phyloP scores from a whole-genome alignment of 2,329 filamentous ascomycete species.

The Curvularia eragrostidis region DNA sequence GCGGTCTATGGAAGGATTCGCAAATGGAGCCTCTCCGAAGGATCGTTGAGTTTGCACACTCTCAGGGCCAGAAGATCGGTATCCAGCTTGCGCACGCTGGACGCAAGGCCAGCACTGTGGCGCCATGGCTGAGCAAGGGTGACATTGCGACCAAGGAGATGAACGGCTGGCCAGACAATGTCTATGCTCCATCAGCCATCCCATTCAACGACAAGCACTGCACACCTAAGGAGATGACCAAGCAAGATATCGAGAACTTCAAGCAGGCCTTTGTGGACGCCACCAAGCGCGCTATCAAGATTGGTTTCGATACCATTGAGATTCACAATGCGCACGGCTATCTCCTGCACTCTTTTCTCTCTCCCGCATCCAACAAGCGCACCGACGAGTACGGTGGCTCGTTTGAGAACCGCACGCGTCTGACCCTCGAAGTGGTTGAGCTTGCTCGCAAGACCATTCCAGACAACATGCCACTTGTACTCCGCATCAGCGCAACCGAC shows the following conservation, averaged over 20 bases:
- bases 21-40: conserved; percentile 76
- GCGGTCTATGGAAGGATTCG: conserved; percentile 82
- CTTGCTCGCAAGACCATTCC: conserved; percentile 68
- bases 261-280: conserved; percentile 69
- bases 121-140: conserved; percentile 67
- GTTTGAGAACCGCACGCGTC: conserved; percentile 73
- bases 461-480: conserved; percentile 71
- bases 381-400: conserved; percentile 72
- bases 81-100: conserved; percentile 86
- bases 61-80: conserved; percentile 75
- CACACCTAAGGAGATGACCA: conserved; percentile 70
- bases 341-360: conserved; percentile 73
- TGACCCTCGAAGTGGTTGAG: conserved; percentile 72
- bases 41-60: conserved; percentile 80
- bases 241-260: conserved; percentile 70
- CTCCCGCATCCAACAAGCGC: conserved; percentile 72
- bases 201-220: conserved; percentile 68
- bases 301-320: conserved; percentile 80
- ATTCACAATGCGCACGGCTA: conserved; percentile 84
- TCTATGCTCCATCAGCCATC: conserved; percentile 64
- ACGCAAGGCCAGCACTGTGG: conserved; percentile 64
- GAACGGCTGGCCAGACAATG: conserved; percentile 63
- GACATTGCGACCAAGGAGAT: conserved; percentile 62
- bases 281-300: conserved; percentile 60
- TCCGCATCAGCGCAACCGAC: conserved; percentile 76